phyloP scores from a whole-genome alignment of 2,329 filamentous ascomycete species.

The Pseudogymnoascus sp. region DNA sequence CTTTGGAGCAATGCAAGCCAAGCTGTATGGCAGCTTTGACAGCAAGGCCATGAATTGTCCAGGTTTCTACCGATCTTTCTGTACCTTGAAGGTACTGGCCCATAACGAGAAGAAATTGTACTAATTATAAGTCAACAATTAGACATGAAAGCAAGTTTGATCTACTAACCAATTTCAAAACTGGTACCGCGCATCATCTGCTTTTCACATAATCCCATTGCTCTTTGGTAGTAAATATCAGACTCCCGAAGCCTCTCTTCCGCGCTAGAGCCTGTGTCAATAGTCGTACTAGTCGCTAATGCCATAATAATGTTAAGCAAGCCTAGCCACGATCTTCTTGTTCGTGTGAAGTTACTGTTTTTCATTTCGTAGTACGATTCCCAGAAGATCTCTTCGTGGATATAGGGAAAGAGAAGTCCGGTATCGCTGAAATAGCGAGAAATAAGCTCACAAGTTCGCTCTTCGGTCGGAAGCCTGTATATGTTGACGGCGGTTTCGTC shows the following conservation, averaged over 20 bases:
- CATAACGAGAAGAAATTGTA: conserved; percentile 41
- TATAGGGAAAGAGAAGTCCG: conserved; percentile 32
- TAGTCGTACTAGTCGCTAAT: conserved; percentile 34
- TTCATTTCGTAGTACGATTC: conserved; percentile 29
- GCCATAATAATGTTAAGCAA: conserved; percentile 43
- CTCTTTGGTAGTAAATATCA: conserved; percentile 38
- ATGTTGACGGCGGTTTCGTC: conserved; percentile 20
- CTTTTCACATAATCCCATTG: conserved; percentile 35
- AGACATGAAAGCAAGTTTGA: background rate
- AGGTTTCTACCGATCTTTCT: conserved; percentile 43
- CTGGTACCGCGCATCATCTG: conserved; percentile 35
- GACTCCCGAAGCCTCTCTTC: conserved; percentile 33
- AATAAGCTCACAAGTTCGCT: conserved; percentile 26
- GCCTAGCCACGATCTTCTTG: conserved; percentile 42
- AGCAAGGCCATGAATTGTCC: conserved; percentile 45
- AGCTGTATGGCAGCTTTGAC: conserved; percentile 43
- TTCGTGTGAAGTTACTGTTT: conserved; percentile 26
- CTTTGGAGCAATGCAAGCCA: conserved; percentile 39
- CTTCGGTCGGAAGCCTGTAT: conserved; percentile 27
- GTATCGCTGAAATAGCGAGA: conserved; percentile 31
- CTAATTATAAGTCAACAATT: conserved; percentile 23
- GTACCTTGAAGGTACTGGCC: conserved; percentile 47
- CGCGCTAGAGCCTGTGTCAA: conserved; percentile 24
- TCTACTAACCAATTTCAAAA: conserved; percentile 34
- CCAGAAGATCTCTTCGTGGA: conserved; percentile 30